Conservation (phyloP, 1,139 yeast species). For the Hansenula lynferdii region DNA sequence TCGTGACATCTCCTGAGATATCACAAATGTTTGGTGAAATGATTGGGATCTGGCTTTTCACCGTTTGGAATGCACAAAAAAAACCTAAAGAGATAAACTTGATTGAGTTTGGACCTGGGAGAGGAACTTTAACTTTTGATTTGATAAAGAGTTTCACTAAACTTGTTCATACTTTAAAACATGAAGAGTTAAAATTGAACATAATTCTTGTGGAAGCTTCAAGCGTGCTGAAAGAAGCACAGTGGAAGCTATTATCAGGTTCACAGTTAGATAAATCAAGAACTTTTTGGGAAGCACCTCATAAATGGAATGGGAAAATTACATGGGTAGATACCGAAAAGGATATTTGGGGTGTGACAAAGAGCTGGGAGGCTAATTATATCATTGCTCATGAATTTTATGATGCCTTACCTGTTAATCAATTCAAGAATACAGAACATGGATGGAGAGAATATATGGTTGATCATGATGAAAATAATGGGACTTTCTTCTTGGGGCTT, state of each 20-base stretch:
- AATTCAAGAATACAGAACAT: conserved; percentile 53
- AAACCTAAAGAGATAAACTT: conserved; percentile 46
- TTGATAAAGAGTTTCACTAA: conserved; percentile 43
- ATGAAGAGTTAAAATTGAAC: conserved; percentile 26
- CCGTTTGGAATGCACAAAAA: conserved; percentile 57
- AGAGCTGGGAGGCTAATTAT: conserved; percentile 42
- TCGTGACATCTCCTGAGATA: conserved; percentile 82
- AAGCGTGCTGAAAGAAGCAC: conserved; percentile 55
- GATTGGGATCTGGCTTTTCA: conserved; percentile 69
- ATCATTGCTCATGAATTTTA: conserved; percentile 82
- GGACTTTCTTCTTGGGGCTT: conserved; percentile 55
- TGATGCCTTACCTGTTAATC: conserved; percentile 79
- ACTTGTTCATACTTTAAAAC: conserved; percentile 24
- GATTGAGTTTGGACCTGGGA: conserved; percentile 86
- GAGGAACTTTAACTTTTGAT: conserved; percentile 76
- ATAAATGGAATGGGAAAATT: conserved; percentile 50
- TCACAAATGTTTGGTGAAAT: conserved; percentile 87
- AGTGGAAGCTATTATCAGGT: conserved; percentile 47
- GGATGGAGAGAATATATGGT: conserved; percentile 83
- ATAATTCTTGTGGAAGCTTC: conserved; percentile 72
- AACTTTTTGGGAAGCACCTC: conserved; percentile 21
- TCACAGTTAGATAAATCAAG: conserved; percentile 12
- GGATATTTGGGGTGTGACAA: conserved; percentile 37
- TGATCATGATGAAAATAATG: conserved; percentile 33
- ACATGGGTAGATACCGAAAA: conserved; percentile 71